phyloP scores from a whole-genome alignment of 176 grass and related monocot species.

The Triticum turgidum region DNA sequence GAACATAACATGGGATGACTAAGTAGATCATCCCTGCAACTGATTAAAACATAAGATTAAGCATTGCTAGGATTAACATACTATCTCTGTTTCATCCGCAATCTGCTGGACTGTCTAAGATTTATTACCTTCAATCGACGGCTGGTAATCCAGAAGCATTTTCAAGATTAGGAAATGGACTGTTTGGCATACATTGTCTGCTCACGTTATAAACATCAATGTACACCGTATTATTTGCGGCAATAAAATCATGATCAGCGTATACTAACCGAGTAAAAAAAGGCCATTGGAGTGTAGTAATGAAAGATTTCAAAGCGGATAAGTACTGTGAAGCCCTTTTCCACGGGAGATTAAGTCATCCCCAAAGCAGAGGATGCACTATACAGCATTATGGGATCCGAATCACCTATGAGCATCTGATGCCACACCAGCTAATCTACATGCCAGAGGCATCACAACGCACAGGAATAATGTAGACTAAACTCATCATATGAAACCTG shows the following conservation, averaged over 20 bases:
- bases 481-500: neutral
- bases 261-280: neutral
- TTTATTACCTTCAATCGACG: neutral
- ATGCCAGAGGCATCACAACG: neutral
- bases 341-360: constrained; percentile 7
- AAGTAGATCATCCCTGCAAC: neutral
- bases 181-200: neutral
- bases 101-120: neutral
- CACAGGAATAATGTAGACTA: constrained; percentile 23
- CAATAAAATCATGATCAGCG: constrained; percentile 5
- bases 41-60: neutral
- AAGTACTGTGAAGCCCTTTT: constrained; percentile 3
- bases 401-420: constrained; percentile 36
- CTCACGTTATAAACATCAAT: neutral
- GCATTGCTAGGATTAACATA: neutral
- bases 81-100: neutral
- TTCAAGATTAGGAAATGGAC: neutral
- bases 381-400: constrained; percentile 33
- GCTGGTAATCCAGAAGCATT: constrained; percentile 1
- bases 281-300: neutral
- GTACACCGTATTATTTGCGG: neutral
- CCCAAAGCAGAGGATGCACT: constrained; percentile 8
- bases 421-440: constrained; percentile 14
- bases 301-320: constrained; percentile 4
- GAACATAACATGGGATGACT: constrained; percentile 8